These are phyloP conservation scores for Epichloe festucae DNA, from an alignment of 2,329 filamentous ascomycete genomes.

Conservation along the genomic window DNA sequence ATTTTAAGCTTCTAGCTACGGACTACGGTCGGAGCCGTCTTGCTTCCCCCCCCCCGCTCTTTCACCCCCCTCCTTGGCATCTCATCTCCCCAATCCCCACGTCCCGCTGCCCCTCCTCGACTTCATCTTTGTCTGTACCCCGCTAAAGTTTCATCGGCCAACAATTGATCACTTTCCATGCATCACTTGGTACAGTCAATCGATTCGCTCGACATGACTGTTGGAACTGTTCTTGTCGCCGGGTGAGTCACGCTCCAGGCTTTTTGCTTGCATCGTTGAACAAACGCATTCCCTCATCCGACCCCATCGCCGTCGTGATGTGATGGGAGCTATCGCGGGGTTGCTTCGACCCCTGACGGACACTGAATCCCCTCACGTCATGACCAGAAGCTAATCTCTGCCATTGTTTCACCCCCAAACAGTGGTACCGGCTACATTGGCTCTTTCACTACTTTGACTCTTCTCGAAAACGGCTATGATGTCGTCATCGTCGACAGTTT, in stretches of 20 bases:
- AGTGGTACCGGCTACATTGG: conserved; percentile 99
- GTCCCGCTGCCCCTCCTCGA: conserved; percentile 1
- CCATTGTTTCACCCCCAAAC: conserved; percentile 9
- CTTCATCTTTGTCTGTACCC: conserved; percentile 5
- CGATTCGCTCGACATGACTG: conserved; percentile 44
- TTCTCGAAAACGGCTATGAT: conserved; percentile 89
- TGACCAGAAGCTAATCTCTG: conserved; percentile 9
- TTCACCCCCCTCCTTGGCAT: not conserved
- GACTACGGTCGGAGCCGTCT: too few species aligned
- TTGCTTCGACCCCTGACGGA: not conserved
- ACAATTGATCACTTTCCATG: conserved; percentile 6
- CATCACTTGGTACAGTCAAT: not conserved
- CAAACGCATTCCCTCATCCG: not conserved
- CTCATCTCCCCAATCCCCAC: not conserved
- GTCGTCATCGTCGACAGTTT: conserved; percentile 94
- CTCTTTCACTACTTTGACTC: conserved; percentile 85
- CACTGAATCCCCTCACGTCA: not conserved
- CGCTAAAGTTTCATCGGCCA: conserved; percentile 6
- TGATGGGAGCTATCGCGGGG: not conserved
- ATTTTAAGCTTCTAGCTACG: too few species aligned
- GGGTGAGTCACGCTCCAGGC: conserved; percentile 46
- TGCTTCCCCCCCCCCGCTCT: too few species aligned
- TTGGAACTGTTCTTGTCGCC: conserved; percentile 81
- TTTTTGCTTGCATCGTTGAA: not conserved
- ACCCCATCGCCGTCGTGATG: not conserved